Evolutionary conservation across 1,284 basidiomycete genomes (phyloP), one percentile per base, ranked within the genome.

Genomic region (Austroboletus niveus): DNA sequence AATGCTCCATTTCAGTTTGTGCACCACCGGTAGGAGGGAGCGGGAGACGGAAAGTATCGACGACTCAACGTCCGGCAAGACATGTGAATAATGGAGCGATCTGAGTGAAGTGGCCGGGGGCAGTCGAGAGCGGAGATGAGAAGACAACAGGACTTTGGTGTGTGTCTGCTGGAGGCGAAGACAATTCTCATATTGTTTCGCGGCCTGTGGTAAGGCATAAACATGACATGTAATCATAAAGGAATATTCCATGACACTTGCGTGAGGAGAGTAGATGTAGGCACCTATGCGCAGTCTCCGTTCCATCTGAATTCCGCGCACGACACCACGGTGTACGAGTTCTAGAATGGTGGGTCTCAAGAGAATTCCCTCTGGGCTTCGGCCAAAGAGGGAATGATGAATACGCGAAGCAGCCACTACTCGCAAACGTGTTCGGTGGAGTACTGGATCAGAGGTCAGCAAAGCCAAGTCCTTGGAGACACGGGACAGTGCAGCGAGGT

Each of bases 351-450:
- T 83, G 3, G 87, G 85, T 44, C 87, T 73, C 17, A 88, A 65
- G 17, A 75, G 71, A 35, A 75, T 64, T 5, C 85, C 85, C 31
- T 74, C 68, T 1, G 78, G 72, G 51, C 79, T 75, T 46, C 69
- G 72, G 2, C 74, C 81, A 63, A 87, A 87, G 32, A 88, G 70
- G 29, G 77, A 77, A 56, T 89, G 85, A 24, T 76, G 71, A 20
- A 89, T 67, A 24, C 87, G 80, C 40, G 85, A 86, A 8, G 87
- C 86, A 17, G 79, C 77, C 27, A 85, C 74, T 36, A 86, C 72
- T 46, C 71, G 75, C 48, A 88, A 63, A 8, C 86, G 79, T 50
- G 76, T 74, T 44, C 73, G 76, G 57, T 88, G 82, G 24, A 89
- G 67, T 14, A 81, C 72, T 1, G 81, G 84, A 61, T 89, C 87